Conservation (phyloP, 371 early-diverging fungal species). For the Mortierella sp. region DNA sequence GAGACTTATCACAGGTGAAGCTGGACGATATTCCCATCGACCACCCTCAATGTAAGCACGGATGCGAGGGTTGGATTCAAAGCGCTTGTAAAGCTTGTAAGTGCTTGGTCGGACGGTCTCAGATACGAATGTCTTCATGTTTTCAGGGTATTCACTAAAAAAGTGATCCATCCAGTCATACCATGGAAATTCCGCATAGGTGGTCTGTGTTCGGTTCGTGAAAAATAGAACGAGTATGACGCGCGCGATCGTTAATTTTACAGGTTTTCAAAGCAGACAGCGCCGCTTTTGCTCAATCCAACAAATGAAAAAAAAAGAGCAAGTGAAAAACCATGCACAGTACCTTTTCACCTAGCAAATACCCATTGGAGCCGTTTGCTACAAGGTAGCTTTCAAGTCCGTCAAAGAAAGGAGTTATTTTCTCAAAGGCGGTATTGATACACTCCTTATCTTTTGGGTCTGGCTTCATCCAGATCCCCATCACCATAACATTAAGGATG, state of each 20-base stretch:
- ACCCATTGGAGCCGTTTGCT: conserved; percentile 51
- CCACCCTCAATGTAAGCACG: conserved; percentile 47
- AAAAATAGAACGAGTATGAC: too few relatives aligned
- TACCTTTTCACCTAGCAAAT: conserved; percentile 40
- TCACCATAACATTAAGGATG: conserved; percentile 22
- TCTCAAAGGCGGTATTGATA: conserved; percentile 24
- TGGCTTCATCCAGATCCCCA: conserved; percentile 37
- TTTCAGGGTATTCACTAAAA: conserved; percentile 24
- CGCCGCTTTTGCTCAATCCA: background rate
- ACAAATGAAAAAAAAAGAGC: background rate
- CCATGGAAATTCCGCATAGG: conserved; percentile 40
- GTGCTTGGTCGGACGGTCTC: conserved; percentile 34
- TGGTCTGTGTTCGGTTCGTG: too few relatives aligned
- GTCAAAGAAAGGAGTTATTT: conserved; percentile 23
- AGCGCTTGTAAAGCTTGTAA: conserved; percentile 39
- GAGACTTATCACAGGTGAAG: conserved; percentile 19
- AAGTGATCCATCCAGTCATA: conserved; percentile 46
- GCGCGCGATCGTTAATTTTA: too few relatives aligned
- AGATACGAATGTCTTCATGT: conserved; percentile 25
- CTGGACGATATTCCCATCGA: conserved; percentile 49
- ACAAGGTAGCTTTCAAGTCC: conserved; percentile 39
- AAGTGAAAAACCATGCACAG: background rate
- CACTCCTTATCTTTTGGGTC: conserved; percentile 25
- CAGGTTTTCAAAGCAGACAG: background rate
- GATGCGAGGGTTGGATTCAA: conserved; percentile 37